Evolutionary conservation across 305 asterid species (phyloP).

Genomic region (Fraxinus greggii): DNA sequence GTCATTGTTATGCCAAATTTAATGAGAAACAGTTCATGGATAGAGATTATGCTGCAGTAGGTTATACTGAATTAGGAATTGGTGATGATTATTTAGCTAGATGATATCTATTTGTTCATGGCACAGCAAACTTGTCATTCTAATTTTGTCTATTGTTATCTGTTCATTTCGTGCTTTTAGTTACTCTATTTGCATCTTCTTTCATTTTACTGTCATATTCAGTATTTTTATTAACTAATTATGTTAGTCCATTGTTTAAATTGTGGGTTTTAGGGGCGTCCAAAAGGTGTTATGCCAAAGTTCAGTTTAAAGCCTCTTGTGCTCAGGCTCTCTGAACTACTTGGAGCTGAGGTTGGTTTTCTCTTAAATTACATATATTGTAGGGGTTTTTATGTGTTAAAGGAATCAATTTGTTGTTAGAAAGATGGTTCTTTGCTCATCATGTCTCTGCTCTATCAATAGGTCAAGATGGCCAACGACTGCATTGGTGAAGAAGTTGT

Average conservation of each 20-base stretch:
- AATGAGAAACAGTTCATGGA: not conserved
- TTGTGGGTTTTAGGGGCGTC: constrained; percentile 65
- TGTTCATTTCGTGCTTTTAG: not conserved
- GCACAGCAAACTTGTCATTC: not conserved
- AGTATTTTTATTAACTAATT: not conserved
- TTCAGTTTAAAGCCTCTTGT: constrained; percentile 89
- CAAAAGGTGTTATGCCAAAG: constrained; percentile 84
- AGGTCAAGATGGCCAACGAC: constrained; percentile 77
- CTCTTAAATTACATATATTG: not conserved
- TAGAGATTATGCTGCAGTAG: not conserved
- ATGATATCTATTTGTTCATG: not conserved
- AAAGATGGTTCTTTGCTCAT: constrained; percentile 12
- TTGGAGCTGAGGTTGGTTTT: constrained; percentile 60
- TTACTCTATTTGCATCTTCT: not conserved
- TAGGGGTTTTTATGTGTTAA: not conserved
- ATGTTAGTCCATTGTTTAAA: not conserved
- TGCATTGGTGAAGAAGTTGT: constrained; percentile 72
- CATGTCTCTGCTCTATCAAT: not conserved
- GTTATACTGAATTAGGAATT: not conserved
- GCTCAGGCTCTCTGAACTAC: constrained; percentile 74
- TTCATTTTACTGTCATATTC: not conserved
- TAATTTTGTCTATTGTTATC: not conserved
- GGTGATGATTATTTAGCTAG: not conserved
- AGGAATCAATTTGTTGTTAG: not conserved
- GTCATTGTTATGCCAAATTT: not conserved